phyloP scores from a whole-genome alignment of 23 red algal genomes.

The Pyropia haitanensis region DNA sequence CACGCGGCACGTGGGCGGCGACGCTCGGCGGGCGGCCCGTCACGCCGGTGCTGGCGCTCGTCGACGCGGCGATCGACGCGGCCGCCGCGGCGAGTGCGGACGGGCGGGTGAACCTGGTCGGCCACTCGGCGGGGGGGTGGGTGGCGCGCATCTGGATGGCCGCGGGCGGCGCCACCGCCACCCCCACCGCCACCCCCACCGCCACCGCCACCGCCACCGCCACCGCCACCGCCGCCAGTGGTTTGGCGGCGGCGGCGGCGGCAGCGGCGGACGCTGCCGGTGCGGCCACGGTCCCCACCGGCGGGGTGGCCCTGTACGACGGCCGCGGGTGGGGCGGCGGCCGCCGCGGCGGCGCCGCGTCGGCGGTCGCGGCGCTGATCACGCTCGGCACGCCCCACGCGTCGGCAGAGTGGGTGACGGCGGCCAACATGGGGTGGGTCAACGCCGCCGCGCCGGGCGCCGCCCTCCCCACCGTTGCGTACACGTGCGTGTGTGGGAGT shows the following conservation, averaged over 20 bases:
- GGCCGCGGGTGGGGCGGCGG: conserved; percentile 17
- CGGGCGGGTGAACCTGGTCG: conserved; percentile 33
- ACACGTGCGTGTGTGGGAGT: conserved; percentile 38
- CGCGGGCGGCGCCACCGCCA: no score
- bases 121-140: conserved; percentile 76
- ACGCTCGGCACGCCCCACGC: conserved; percentile 68
- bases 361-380: conserved; percentile 18
- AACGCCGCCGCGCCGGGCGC: conserved; percentile 39
- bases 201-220: no score
- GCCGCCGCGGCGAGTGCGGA: conserved; percentile 1
- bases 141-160: conserved; percentile 56
- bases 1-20: conserved; percentile 18
- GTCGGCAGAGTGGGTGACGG: conserved; percentile 31
- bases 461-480: conserved; percentile 18
- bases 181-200: no score
- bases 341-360: conserved; percentile 9
- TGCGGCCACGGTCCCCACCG: conserved; percentile 33
- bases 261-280: no score
- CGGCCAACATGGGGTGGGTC: conserved; percentile 59
- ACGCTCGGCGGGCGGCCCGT: conserved; percentile 65
- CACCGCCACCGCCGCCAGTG: no score
- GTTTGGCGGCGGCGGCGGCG: no score
- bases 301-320: neutral
- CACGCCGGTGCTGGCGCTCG: conserved; percentile 40
- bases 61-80: conserved; percentile 17